phyloP scores from a whole-genome alignment of 345 rosid genomes.

The Cardamine chenopodiifolia region DNA sequence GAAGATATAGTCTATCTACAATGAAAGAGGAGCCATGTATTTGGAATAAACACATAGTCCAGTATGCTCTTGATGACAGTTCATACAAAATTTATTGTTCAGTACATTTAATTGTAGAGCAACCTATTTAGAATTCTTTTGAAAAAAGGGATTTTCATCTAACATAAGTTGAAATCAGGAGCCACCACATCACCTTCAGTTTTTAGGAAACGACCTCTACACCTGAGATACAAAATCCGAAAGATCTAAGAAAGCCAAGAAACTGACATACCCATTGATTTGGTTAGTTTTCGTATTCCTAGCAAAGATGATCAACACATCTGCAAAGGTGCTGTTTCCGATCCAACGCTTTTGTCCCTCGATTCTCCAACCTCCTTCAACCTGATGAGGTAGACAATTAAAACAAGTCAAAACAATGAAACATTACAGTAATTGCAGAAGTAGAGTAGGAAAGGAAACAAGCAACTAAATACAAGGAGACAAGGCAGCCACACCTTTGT shows the following conservation, averaged over 20 bases:
- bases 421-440: background rate
- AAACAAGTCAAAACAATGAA: constrained; percentile 17
- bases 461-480: constrained; percentile 21
- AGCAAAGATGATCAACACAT: constrained; percentile 79
- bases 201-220: constrained; percentile 22
- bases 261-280: constrained; percentile 74
- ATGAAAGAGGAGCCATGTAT: constrained; percentile 3
- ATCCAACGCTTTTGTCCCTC: constrained; percentile 98
- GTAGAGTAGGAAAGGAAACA: constrained; percentile 9
- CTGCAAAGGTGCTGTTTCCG: constrained; percentile 97
- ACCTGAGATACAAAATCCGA: constrained; percentile 13
- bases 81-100: background rate
- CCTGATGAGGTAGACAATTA: constrained; percentile 48
- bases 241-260: constrained; percentile 14
- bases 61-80: background rate
- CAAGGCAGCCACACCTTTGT: constrained; percentile 57
- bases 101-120: background rate
- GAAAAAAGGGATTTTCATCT: constrained; percentile 6
- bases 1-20: constrained; percentile 9
- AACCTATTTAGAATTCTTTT: background rate
- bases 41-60: background rate
- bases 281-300: constrained; percentile 78
- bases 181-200: constrained; percentile 24
- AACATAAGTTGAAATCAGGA: constrained; percentile 17
- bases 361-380: constrained; percentile 86